phyloP scores from a whole-genome alignment of 1,284 basidiomycete species.

The Pseudozyma thailandica region DNA sequence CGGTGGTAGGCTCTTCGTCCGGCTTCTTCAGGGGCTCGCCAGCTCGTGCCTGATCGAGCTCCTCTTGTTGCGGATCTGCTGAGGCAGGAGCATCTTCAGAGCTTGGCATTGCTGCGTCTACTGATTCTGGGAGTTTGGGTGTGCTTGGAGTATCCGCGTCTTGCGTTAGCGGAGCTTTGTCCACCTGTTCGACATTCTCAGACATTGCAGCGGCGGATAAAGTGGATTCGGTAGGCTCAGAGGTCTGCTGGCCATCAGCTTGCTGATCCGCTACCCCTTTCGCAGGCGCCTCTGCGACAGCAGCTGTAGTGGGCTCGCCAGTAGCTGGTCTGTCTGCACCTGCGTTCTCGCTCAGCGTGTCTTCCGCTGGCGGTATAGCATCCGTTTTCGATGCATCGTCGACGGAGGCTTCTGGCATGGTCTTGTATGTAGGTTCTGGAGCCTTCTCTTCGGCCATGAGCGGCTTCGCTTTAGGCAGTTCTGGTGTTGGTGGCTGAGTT shows the following conservation, averaged over 20 bases:
- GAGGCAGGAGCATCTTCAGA: neutral
- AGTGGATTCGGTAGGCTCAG: neutral
- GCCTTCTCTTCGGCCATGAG: neutral
- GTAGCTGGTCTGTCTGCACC: neutral
- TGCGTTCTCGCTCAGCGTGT: neutral
- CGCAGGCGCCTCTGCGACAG: neutral
- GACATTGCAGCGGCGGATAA: neutral
- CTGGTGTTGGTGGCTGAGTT: conserved; percentile 19
- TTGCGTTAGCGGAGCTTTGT: neutral
- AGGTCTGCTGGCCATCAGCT: conserved; percentile 1
- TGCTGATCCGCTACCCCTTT: conserved; percentile 2
- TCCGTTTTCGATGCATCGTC: neutral
- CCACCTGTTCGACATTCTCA: neutral
- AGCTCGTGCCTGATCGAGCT: too few species aligned
- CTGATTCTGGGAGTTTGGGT: conserved; percentile 12
- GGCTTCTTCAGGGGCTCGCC: too few species aligned
- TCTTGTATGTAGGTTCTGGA: neutral
- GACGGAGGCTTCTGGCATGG: neutral
- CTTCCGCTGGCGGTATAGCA: neutral
- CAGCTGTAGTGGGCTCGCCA: neutral
- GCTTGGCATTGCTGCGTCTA: neutral
- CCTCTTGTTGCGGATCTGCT: neutral
- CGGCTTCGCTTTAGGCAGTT: conserved; percentile 1
- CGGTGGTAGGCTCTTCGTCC: neutral
- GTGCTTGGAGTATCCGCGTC: conserved; percentile 17